These are phyloP conservation scores for Endotrypanum monterogeii DNA, from an alignment of 208 protist species.

Conservation along the genomic window DNA sequence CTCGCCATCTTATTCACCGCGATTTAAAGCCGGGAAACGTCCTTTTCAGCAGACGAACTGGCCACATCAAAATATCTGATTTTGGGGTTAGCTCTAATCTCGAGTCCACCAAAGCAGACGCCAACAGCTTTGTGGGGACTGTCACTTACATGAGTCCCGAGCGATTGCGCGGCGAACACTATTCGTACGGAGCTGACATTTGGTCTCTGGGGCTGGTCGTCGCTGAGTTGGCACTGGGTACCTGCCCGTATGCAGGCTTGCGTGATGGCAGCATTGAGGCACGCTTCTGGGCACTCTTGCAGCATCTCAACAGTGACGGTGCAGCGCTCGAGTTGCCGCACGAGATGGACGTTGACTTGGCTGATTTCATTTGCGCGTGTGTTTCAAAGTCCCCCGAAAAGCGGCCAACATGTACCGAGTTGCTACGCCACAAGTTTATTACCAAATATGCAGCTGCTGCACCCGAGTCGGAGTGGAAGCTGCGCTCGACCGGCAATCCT, in stretches of 20 bases:
- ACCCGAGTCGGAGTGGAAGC: neutral
- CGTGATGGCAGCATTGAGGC: conserved; percentile 65
- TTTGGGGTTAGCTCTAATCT: conserved; percentile 94
- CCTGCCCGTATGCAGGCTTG: conserved; percentile 73
- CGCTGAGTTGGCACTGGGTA: conserved; percentile 86
- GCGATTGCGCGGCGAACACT: conserved; percentile 82
- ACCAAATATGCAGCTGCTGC: conserved; percentile 9
- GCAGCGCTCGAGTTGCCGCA: conserved; percentile 62
- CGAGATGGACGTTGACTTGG: conserved; percentile 50
- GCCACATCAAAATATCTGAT: conserved; percentile 92
- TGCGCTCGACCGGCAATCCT: neutral
- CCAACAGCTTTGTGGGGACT: conserved; percentile 92
- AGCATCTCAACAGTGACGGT: conserved; percentile 69
- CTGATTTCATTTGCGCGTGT: conserved; percentile 74
- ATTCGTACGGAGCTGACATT: conserved; percentile 93
- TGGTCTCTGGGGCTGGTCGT: conserved; percentile 93
- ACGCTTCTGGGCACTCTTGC: conserved; percentile 85
- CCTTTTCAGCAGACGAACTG: conserved; percentile 86
- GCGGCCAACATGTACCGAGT: conserved; percentile 66
- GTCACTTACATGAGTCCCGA: conserved; percentile 96
- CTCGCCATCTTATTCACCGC: conserved; percentile 93
- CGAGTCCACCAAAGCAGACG: conserved; percentile 82
- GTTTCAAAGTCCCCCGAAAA: conserved; percentile 57
- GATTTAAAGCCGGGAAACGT: conserved; percentile 99
- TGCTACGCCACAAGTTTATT: conserved; percentile 82